phyloP scores from a whole-genome alignment of 169 alveolate species.

The Plasmodium blacklocki region DNA sequence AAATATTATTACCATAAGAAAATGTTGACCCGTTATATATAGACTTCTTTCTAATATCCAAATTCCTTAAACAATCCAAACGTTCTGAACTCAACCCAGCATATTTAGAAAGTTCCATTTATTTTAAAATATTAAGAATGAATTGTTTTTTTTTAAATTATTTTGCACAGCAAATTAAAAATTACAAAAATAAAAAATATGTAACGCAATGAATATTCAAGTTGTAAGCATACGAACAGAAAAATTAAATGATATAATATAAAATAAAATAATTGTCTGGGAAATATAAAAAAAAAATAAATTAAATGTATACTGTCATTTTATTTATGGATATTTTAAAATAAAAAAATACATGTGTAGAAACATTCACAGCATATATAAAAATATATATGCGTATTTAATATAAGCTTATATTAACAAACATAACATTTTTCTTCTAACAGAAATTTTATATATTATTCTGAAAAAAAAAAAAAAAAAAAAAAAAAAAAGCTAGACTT shows the following conservation, averaged over 20 bases:
- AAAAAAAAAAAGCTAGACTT: conserved; percentile 6
- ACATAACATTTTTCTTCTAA: too few species aligned
- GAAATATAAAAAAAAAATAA: too few species aligned
- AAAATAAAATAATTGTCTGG: too few species aligned
- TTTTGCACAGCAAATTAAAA: too few species aligned
- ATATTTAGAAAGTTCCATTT: conserved; percentile 45
- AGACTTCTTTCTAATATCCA: conserved; percentile 40
- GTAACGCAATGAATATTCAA: neutral
- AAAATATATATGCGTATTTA: too few species aligned
- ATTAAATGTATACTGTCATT: too few species aligned
- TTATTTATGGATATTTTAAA: too few species aligned
- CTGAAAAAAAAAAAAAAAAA: neutral
- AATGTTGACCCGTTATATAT: conserved; percentile 22
- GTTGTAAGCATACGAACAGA: neutral
- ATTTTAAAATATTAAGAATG: neutral
- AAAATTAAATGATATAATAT: too few species aligned
- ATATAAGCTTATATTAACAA: too few species aligned
- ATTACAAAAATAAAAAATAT: neutral
- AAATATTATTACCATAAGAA: conserved; percentile 50
- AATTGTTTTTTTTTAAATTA: neutral
- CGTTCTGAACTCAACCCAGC: conserved; percentile 75
- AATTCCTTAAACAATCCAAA: conserved; percentile 31
- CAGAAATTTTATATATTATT: too few species aligned
- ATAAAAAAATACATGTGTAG: too few species aligned
- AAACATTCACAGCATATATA: too few species aligned